Base-by-base conservation (phyloP, 805 yeast genomes). In the Pichia nanzhaoensis region DNA sequence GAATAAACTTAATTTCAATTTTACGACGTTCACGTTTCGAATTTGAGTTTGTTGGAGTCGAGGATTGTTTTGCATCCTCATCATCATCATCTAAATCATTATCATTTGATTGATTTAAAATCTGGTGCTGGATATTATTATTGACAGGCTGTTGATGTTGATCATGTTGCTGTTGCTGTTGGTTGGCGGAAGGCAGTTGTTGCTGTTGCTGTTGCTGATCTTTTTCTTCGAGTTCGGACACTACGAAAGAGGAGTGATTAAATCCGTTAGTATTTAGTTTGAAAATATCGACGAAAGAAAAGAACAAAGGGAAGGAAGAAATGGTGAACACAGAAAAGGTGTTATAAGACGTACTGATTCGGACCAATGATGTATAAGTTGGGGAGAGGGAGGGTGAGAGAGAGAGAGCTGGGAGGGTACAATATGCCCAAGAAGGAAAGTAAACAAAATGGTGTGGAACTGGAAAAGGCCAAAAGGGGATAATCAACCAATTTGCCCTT, bases 1-100 rank as follows among this genome's bases (percentile, higher is more conserved):
- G 96, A 60, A 93, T 93, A 62, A 93, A 93, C 71, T 88, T 87
- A 65, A 93, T 93, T 67, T 93, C 99, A 59, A 91, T 91, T 68
- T 91, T 91, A 72, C 99, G 70, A 61, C 82, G 68, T 58, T 77
- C 82, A 61, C 78, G 72, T 53, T 69, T 70, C 55, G 69, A 69
- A 20, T 77, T 67, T 10, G 69, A 57, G 32, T 67, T 60, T 51
- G 68, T 24, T 24, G 28, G 28, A 24, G 28, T 24, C 9, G 28
- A 24, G 28, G 28, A 73, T 47, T 73, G 77, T 44, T 75, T 80
- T 48, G 75, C 80, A 46, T 75, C 28, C 9, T 24, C 80, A 41
- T 74, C 80, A 36, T 52, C 54, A 39, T 53, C 64, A 38, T 57
- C 59, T 46, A 54, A 36, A 21, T 44, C 34, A 31, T 37, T 30